These are phyloP conservation scores for Dendrobium chrysotoxum DNA, from an alignment of 106 monocot species.

Conservation along the genomic window DNA sequence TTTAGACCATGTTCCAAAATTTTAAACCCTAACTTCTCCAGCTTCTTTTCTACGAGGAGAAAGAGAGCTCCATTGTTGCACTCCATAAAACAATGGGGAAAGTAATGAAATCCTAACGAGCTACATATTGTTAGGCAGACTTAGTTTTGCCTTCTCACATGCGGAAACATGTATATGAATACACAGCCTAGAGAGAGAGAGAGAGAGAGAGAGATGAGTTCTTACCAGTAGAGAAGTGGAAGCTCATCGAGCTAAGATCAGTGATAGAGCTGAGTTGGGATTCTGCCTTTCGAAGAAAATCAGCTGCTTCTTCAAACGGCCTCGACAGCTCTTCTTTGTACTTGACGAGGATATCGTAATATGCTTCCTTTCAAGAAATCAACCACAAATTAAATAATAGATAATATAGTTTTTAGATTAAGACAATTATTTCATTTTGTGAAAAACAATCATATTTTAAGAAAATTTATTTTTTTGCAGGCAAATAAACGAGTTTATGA, in stretches of 20 bases:
- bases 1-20: neutral
- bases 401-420: neutral
- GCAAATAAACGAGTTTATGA: too few species aligned
- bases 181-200: neutral
- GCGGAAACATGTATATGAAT: neutral
- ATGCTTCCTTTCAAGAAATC: slow-evolving; percentile 24
- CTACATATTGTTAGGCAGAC: neutral
- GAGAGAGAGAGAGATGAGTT: neutral
- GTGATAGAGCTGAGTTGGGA: slow-evolving; percentile 32
- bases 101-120: neutral
- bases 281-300: slow-evolving; percentile 29
- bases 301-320: slow-evolving; percentile 35
- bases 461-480: too few species aligned
- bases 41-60: neutral
- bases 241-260: slow-evolving; percentile 4
- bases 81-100: neutral
- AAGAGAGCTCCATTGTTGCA: neutral
- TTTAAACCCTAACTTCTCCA: neutral
- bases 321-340: slow-evolving; percentile 29
- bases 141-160: neutral
- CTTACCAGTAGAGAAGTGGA: slow-evolving; percentile 13
- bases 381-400: neutral
- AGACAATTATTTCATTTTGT: too few species aligned
- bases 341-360: slow-evolving; percentile 32
- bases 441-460: too few species aligned